Base-by-base conservation (phyloP, 495 filamentous ascomycete genomes). In the Aspergillus mulundensis region DNA sequence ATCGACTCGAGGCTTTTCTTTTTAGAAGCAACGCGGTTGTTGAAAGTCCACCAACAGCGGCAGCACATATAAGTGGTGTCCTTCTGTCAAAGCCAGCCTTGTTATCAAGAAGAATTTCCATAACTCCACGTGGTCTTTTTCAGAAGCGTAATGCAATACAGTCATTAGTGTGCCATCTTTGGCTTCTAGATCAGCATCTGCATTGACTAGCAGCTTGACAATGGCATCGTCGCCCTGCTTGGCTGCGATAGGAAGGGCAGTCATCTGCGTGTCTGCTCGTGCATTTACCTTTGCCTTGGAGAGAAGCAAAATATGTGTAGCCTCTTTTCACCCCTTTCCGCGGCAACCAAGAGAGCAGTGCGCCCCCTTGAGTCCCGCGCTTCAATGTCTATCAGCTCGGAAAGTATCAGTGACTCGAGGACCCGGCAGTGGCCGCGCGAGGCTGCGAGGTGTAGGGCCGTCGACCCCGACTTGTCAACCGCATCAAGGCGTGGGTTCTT, bases 371-470 rank as follows among this genome's bases (percentile, higher is more conserved):
- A 28, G 25, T 28, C 25, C 8, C 25, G 25, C 25, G 25, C 25
- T 28, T 28, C 25, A 28, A 28, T 3, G 8, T 28, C 25, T 4
- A 28, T 68, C 65, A 18, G 66, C 63, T 34, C 52, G 6, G 62
- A 55, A 23, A 77, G 23, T 12, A 78, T 28, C 3, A 28, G 66
- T 4, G 73, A 24, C n/a, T 68, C 58, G 18, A 77, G 58, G 11
- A 72, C 70, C 2, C 55, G 59, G 45, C 63, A 66, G 58, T 79
- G 75, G 14, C 71, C 73, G 41, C 72, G 67, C 3, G 68, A 73
- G 23, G 73, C 70, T n/a, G 76, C 74, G 5, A 77, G 64, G 59
- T 79, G 74, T 12, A 78, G 65, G 21, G 75, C 69, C 18, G 73
- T 77, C 41, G 65, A 71, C 5, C 67, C 66, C 7, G 58, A 64